phyloP scores from a whole-genome alignment of 1,139 yeast genomes.

The Pichia sp. region DNA sequence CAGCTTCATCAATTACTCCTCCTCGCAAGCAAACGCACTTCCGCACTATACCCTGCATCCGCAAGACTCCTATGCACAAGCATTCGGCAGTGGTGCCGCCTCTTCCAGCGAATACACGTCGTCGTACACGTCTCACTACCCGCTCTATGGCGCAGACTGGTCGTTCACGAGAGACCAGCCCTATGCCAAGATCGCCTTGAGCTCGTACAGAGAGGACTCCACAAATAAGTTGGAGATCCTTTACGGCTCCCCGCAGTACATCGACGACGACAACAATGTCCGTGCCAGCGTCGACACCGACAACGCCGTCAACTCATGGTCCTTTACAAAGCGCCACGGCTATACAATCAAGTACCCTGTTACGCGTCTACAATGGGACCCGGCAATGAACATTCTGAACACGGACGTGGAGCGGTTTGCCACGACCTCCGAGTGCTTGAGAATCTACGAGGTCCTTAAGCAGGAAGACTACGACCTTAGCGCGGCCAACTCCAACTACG shows the following conservation, averaged over 20 bases:
- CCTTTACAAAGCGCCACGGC: constrained; percentile 50
- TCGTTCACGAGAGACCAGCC: constrained; percentile 34
- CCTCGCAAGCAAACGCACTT: too few species aligned
- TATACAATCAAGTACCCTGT: constrained; percentile 57
- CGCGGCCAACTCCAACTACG: neutral
- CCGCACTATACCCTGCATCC: too few species aligned
- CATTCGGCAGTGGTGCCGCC: neutral
- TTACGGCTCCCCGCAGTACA: constrained; percentile 35
- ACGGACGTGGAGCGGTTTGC: constrained; percentile 44
- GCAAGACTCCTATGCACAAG: too few species aligned
- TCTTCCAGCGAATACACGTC: constrained; percentile 34
- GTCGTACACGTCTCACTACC: constrained; percentile 55
- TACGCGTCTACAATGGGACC: constrained; percentile 73
- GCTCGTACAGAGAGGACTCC: constrained; percentile 68
- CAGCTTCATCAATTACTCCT: too few species aligned
- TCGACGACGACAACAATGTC: neutral
- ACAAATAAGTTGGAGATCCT: constrained; percentile 51
- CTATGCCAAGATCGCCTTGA: constrained; percentile 54
- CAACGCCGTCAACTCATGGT: constrained; percentile 28
- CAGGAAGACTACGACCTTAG: neutral
- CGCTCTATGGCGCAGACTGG: constrained; percentile 72
- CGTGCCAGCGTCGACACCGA: too few species aligned
- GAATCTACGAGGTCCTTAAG: constrained; percentile 53
- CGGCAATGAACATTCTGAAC: constrained; percentile 32
- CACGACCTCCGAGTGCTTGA: constrained; percentile 65